A percentile compares a stretch with the other conserved stretches of the same genome.
Evolutionary conservation across 176 grass and related monocot genomes (phyloP).

Genomic region (Carex parvula): DNA sequence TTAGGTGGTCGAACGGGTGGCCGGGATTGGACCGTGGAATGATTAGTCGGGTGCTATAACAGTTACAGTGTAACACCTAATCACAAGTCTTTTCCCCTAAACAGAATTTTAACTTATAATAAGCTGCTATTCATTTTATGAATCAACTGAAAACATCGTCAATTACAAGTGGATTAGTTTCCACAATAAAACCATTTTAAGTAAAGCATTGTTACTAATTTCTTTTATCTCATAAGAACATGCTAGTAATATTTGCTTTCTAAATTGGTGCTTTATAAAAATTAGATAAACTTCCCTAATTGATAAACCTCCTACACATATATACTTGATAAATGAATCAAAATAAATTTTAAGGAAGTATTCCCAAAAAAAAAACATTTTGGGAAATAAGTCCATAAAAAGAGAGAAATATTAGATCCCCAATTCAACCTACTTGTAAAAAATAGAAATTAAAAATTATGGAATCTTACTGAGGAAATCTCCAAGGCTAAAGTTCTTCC

Average conservation of each 20-base stretch:
- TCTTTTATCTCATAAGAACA: background rate
- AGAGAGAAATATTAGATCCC: background rate
- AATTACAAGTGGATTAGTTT: background rate
- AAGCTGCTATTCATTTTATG: background rate
- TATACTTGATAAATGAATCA: background rate
- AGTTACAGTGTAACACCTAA: background rate
- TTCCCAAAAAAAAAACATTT: background rate
- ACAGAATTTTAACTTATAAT: background rate
- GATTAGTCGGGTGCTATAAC: background rate
- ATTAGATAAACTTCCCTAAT: background rate
- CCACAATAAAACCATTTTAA: background rate
- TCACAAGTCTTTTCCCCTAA: background rate
- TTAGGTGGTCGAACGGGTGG: background rate
- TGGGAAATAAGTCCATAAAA: background rate
- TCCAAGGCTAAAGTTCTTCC: conserved; percentile 87
- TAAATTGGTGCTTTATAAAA: background rate
- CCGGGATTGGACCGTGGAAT: background rate
- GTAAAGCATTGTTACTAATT: background rate
- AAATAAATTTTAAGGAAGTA: background rate
- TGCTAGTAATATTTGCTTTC: background rate
- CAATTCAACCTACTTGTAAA: background rate
- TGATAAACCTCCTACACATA: background rate
- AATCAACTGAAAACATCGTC: background rate
- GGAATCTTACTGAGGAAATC: conserved; percentile 90
- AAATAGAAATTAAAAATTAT: background rate